Conservation (phyloP, 257 asterid genomes). For the Solanum clarkiae region DNA sequence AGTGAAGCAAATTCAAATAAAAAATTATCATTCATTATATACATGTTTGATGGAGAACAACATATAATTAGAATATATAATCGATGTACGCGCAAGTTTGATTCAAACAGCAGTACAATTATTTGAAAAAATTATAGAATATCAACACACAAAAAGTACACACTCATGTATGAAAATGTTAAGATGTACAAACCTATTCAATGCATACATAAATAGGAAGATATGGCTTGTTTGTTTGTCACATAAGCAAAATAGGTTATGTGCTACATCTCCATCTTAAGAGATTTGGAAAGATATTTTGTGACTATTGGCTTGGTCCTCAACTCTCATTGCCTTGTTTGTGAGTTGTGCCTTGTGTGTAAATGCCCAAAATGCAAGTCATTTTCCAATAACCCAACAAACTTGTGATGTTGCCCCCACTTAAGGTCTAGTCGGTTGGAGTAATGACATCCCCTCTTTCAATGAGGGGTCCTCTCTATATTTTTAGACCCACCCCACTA, state of each 20-base stretch:
- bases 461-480: slow-evolving; percentile 3
- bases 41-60: too few species aligned
- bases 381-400: slow-evolving; percentile 14
- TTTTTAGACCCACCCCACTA: not conserved
- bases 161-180: not conserved
- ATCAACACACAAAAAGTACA: not conserved
- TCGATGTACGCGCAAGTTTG: not conserved
- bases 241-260: not conserved
- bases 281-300: slow-evolving; percentile 18
- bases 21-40: too few species aligned
- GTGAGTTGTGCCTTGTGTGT: slow-evolving; percentile 2
- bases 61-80: not conserved
- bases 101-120: not conserved
- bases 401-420: slow-evolving; percentile 5
- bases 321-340: not conserved
- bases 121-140: not conserved
- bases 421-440: slow-evolving; percentile 20
- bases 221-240: not conserved
- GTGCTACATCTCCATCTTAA: slow-evolving; percentile 2
- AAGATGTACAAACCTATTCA: not conserved
- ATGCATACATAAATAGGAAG: not conserved
- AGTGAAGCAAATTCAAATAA: too few species aligned
- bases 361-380: slow-evolving; percentile 11
- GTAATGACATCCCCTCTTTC: slow-evolving; percentile 15
- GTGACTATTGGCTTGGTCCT: slow-evolving; percentile 1